A percentile compares a stretch with the other conserved stretches of the same genome.
Conservation (phyloP, 176 grass and related monocot genomes). For the Oryza rufipogon region DNA sequence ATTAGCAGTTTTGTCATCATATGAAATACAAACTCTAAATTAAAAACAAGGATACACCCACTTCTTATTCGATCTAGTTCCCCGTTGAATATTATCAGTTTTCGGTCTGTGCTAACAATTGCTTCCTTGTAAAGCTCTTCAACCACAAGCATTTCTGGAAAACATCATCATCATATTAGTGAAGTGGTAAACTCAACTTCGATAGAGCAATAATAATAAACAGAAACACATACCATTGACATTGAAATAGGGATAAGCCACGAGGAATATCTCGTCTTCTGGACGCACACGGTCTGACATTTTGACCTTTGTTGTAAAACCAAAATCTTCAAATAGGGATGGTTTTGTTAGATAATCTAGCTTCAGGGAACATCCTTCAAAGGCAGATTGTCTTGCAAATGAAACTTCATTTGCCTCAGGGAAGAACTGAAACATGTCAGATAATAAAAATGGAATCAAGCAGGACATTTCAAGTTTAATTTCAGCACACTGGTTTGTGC, state of each 20-base stretch:
- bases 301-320: conserved; percentile 86
- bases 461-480: conserved; percentile 14
- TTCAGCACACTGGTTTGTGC: conserved; percentile 6
- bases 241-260: conserved; percentile 99
- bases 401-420: conserved; percentile 91
- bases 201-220: background rate
- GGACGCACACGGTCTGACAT: conserved; percentile 83
- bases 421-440: conserved; percentile 73
- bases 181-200: conserved; percentile 23
- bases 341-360: conserved; percentile 96
- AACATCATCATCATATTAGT: conserved; percentile 24
- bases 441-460: conserved; percentile 14
- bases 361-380: conserved; percentile 83
- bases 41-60: conserved; percentile 83
- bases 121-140: conserved; percentile 98
- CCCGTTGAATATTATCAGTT: conserved; percentile 93
- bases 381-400: conserved; percentile 83
- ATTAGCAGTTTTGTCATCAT: background rate
- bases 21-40: background rate
- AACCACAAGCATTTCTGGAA: conserved; percentile 91
- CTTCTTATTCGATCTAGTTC: conserved; percentile 98
- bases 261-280: conserved; percentile 79
- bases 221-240: conserved; percentile 74
- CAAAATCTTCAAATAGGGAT: conserved; percentile 96
- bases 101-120: conserved; percentile 61